Base-by-base conservation (phyloP, 768 basidiomycete genomes). In the Suillus variegatus region DNA sequence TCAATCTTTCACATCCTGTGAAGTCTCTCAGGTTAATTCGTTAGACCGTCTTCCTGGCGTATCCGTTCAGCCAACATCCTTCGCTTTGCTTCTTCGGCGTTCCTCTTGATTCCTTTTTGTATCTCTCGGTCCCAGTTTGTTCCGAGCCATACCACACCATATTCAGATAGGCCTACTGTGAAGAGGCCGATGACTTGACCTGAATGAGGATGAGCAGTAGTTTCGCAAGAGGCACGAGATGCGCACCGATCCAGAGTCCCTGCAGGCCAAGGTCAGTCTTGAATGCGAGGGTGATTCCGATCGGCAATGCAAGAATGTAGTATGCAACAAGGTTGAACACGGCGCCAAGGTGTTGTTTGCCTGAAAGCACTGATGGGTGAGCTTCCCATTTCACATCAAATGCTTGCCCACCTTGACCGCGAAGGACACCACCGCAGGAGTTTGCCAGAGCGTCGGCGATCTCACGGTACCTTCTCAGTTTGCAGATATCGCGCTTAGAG, bases 161-260 rank as follows among this genome's bases (percentile, higher is more conserved):
- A 91, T 75, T 91, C 90, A 25, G 86, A 82, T 16, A 89, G 67
- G 1, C 88, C 90, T n/a, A 92, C 89, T 3, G 86, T 80, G 70
- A 90, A 90, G 6, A 93, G 77, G 0, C 87, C 91, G 28, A 91
- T 79, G 38, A 91, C 90, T 74, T 92, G 91, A 28, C 90, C 91
- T 88, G 66, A 47, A 64, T 40, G 41, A 22, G 58, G 38, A 64
- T 49, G 41, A 32, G 61, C 5, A 22, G 80, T 72, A 47, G 54
- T 52, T 4, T n/a, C 61, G 22, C 14, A 22, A 44, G 5, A n/a
- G 32, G 4, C 4, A 49, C 32, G 8, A 16, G 36, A 25, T 61
- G 35, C 56, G 7, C 66, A 81, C 82, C 84, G 58, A 85, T 79
- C 86, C 85, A 86, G 18, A 86, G 77, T 4, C 85, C 85, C 52